Percentiles rank a stretch among this genome's conserved stretches.
phyloP scores from a whole-genome alignment of 495 filamentous ascomycete species.

The Podospora didyma region DNA sequence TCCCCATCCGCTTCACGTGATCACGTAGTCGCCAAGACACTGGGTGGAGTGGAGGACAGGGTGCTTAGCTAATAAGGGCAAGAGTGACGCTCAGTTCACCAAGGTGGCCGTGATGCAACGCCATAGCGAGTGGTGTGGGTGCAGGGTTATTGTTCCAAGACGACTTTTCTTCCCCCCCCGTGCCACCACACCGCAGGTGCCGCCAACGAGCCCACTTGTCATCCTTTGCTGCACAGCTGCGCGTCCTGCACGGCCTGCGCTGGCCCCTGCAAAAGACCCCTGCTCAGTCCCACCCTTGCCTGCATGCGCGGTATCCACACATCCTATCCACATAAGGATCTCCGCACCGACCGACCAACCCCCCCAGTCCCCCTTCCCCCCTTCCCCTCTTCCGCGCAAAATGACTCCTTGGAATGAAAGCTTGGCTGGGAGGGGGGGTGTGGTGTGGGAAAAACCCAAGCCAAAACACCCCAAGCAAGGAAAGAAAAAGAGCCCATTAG shows the following conservation, averaged over 20 bases:
- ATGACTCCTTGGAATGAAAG: conserved; percentile 1
- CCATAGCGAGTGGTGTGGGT: not conserved
- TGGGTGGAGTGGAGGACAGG: not conserved
- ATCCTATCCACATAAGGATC: conserved; percentile 8
- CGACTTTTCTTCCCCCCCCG: not conserved
- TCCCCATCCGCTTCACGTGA: not conserved
- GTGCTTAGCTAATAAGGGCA: conserved; percentile 7
- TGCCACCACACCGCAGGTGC: conserved; percentile 6
- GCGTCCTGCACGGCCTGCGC: conserved; percentile 5
- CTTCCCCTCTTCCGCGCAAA: conserved; percentile 2
- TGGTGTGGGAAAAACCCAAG: too few relatives aligned
- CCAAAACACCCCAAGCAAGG: conserved; percentile 9
- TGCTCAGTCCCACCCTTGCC: conserved; percentile 1
- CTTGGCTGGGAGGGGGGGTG: too few relatives aligned
- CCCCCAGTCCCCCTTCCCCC: not conserved
- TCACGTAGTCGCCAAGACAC: not conserved
- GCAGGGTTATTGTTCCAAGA: conserved; percentile 5
- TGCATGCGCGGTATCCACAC: not conserved
- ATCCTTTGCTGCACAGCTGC: not conserved
- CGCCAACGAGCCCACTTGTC: conserved; percentile 7
- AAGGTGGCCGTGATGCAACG: conserved; percentile 13
- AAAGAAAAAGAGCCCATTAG: not conserved
- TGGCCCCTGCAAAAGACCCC: conserved; percentile 6
- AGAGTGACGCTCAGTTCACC: conserved; percentile 6
- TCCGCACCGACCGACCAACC: conserved; percentile 5